A percentile compares a stretch with the other conserved stretches of the same genome.
These are phyloP conservation scores for Spergularia marina DNA, from an alignment of 148 eudicot genomes.

Conservation along the genomic window DNA sequence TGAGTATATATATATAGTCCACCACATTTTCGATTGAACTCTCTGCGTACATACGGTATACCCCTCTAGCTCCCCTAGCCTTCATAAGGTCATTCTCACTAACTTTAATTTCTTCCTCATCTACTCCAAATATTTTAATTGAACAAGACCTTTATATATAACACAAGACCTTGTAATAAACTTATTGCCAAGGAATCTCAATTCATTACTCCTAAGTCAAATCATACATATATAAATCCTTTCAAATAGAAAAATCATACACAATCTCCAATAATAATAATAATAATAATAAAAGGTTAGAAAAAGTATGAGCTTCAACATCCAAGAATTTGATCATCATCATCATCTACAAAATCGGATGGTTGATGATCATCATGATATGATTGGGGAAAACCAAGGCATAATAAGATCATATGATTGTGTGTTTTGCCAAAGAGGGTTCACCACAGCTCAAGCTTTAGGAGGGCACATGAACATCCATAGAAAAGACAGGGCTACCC, in stretches of 20 bases:
- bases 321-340: conserved; percentile 27
- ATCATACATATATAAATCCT: neutral
- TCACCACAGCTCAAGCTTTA: conserved; percentile 65
- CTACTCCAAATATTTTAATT: neutral
- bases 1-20: no score
- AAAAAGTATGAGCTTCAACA: conserved; percentile 24
- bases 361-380: conserved; percentile 7
- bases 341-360: conserved; percentile 14
- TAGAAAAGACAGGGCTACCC: conserved; percentile 48
- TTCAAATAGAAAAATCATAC: neutral
- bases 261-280: no score
- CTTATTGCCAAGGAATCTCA: neutral
- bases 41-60: no score
- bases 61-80: neutral
- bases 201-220: neutral
- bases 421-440: conserved; percentile 59
- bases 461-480: conserved; percentile 77
- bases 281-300: no score
- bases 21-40: no score
- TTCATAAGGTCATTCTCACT: neutral
- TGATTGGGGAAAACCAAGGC: conserved; percentile 8
- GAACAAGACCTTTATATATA: neutral
- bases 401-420: conserved; percentile 38
- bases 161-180: neutral
- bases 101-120: neutral